Conservation (phyloP, 164 flowering plant genomes). For the Euptelea pleiosperma region DNA sequence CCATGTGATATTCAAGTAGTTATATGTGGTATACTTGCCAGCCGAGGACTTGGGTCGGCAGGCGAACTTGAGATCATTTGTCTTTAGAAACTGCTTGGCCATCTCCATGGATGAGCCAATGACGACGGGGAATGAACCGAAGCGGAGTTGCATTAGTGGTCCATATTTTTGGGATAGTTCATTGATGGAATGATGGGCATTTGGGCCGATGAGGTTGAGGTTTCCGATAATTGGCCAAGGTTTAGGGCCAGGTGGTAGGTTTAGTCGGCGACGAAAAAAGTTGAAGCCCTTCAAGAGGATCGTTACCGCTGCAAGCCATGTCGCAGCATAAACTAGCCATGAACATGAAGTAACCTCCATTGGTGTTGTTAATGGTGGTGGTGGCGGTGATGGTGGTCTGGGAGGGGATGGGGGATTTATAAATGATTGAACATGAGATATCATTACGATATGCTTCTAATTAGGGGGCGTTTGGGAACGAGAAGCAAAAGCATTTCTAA, state of each 20-base stretch:
- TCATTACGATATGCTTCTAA: no score
- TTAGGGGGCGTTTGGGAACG: no score
- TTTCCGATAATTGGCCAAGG: constrained; percentile 40
- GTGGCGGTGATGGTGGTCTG: not conserved
- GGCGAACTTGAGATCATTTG: constrained; percentile 32
- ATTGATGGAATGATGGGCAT: constrained; percentile 32
- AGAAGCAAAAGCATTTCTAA: no score
- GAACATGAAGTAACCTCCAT: constrained; percentile 2
- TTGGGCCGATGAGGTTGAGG: constrained; percentile 27
- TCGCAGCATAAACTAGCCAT: not conserved
- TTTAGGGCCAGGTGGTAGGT: constrained; percentile 40
- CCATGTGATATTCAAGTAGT: constrained; percentile 24
- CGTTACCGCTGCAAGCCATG: constrained; percentile 2
- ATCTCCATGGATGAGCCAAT: constrained; percentile 33
- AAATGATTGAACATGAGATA: no score
- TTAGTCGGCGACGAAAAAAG: constrained; percentile 8
- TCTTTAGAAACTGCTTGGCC: constrained; percentile 36
- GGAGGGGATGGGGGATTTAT: no score
- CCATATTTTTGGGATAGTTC: constrained; percentile 30
- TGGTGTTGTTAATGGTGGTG: not conserved
- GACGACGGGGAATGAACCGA: constrained; percentile 27
- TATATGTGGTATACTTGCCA: constrained; percentile 27
- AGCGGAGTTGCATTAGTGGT: constrained; percentile 29
- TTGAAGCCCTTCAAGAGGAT: constrained; percentile 11
- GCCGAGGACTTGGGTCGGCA: constrained; percentile 24